Evolutionary conservation across 306 rosid species (phyloP), one percentile per base, ranked within the genome.

Genomic region (Rosa rugosa): DNA sequence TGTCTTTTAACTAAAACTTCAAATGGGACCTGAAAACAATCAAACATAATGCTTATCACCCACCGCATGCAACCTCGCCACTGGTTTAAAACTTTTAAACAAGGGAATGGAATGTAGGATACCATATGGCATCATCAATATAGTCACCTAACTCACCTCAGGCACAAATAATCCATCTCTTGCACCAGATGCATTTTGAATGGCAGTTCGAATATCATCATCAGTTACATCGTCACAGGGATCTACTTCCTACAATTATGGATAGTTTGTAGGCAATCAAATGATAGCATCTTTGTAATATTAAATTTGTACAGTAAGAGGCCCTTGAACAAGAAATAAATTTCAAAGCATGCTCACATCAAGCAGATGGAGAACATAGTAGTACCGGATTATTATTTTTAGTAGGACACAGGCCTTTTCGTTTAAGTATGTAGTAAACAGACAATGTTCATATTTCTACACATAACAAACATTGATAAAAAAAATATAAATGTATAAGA

Each of bases 111-210:
- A 44, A 54, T 46, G 46, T 9, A 50, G 45, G 42, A 44, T 41
- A 82, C 36, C 76, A 69, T 25, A 49, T 49, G 42, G 11, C 50
- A 83, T 60, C 41, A 40, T 69, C 68, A 68, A 20, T 17, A 53
- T 22, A 42, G 86, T 72, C 69, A 86, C 22, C 7, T 51, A 51
- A 53, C 59, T 53, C 59, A 53, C 90, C 81, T 86, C 90, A 0
- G 87, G 85, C 75, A 81, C 78, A 82, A 86, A 81, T 63, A 84
- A 73, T 45, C 79, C 60, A 79, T 85, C 79, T 82, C 50, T 82
- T 22, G 82, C 66, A 74, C 90, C 90, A 75, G 84, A 71, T 34
- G 87, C 87, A 79, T 86, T 86, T 77, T 84, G 87, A 77, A 84
- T 81, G 42, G 81, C 83, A 40, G 75, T 78, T 42, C 80, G 87